A percentile compares a stretch with the other conserved stretches of the same genome.
These are phyloP conservation scores for Backusella tuberculispora DNA, from an alignment of 192 early-diverging fungal species.

Conservation along the genomic window DNA sequence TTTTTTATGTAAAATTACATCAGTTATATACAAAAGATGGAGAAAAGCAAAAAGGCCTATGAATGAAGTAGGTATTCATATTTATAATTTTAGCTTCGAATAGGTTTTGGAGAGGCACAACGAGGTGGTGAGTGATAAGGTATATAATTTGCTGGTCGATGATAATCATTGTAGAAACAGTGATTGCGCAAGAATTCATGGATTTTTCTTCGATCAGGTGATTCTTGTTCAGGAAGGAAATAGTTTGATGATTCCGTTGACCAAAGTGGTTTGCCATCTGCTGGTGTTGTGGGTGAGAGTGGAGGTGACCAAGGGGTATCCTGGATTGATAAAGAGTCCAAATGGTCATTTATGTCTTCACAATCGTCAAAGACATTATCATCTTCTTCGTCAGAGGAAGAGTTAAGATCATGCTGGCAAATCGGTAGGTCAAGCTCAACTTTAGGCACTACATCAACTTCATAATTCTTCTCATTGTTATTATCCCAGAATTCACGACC, in stretches of 20 bases:
- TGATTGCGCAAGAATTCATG: neutral
- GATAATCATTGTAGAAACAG: slow-evolving; percentile 14
- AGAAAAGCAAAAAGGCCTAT: neutral
- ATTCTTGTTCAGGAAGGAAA: neutral
- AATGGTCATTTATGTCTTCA: neutral
- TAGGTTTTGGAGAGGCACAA: neutral
- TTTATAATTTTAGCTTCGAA: neutral
- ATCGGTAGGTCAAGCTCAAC: neutral
- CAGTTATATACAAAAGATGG: neutral
- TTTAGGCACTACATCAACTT: slow-evolving; percentile 44
- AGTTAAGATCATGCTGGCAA: neutral
- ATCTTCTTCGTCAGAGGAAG: slow-evolving; percentile 15
- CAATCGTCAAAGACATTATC: neutral
- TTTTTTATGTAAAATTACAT: neutral
- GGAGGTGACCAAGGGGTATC: slow-evolving; percentile 12
- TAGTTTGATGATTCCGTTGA: neutral
- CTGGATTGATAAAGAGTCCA: neutral
- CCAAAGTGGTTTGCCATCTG: slow-evolving; percentile 2
- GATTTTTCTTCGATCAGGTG: neutral
- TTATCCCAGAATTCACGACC: slow-evolving; percentile 90
- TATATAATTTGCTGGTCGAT: slow-evolving; percentile 1
- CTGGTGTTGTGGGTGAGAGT: slow-evolving; percentile 2
- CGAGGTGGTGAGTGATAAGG: slow-evolving; percentile 16
- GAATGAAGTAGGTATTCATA: neutral
- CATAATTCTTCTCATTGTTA: slow-evolving; percentile 84